A percentile compares a stretch with the other conserved stretches of the same genome.
Conservation (phyloP, 225 moss, liverwort and hornwort genomes). For the Polytrichum commune region DNA sequence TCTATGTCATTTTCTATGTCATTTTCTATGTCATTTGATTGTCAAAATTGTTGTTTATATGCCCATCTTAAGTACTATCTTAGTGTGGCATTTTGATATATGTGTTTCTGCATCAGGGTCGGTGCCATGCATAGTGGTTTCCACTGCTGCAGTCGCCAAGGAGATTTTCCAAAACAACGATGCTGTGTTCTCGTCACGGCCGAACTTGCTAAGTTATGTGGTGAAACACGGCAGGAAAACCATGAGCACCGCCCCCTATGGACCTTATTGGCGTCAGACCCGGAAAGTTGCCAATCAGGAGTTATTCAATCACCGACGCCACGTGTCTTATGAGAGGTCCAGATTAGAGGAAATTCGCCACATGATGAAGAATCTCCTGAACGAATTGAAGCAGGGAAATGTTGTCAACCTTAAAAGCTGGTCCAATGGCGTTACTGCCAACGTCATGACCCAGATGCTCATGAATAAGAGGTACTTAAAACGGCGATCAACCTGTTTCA, state of each 20-base stretch:
- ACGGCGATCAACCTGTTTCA: too few relatives aligned
- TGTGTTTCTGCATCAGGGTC: neutral
- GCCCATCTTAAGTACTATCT: too few relatives aligned
- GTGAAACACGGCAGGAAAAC: neutral
- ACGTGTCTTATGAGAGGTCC: neutral
- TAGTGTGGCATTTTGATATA: too few relatives aligned
- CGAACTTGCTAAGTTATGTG: neutral
- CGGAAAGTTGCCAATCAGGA: neutral
- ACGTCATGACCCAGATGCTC: conserved; percentile 1
- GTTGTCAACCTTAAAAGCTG: neutral
- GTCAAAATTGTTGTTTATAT: too few relatives aligned
- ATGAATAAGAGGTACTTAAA: neutral
- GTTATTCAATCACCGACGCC: neutral
- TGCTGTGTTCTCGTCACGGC: conserved; percentile 5
- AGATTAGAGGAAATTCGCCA: neutral
- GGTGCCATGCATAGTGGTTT: conserved; percentile 7
- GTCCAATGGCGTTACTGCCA: neutral
- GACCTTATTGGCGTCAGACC: neutral
- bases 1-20: too few relatives aligned
- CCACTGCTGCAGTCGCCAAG: neutral
- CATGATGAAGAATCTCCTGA: neutral
- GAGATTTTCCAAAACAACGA: conserved; percentile 3
- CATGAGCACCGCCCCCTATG: neutral
- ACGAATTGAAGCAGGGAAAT: neutral
- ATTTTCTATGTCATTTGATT: too few relatives aligned